These are phyloP conservation scores for Cercospora sp. DNA, from an alignment of 2,329 filamentous ascomycete genomes.

Conservation along the genomic window DNA sequence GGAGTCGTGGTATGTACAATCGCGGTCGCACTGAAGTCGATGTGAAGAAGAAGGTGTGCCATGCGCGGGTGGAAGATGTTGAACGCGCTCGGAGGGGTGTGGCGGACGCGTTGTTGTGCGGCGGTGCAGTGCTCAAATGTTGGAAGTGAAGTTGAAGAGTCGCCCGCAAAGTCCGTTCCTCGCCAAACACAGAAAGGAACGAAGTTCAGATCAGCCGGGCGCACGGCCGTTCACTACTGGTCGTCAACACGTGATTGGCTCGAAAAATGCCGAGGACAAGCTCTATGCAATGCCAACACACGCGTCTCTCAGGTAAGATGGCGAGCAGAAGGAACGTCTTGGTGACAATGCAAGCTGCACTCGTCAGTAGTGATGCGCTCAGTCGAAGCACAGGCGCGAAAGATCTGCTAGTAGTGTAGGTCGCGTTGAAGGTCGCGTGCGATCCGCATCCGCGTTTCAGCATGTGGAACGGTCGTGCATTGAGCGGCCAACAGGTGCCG, in stretches of 20 bases:
- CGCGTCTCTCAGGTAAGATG: neutral
- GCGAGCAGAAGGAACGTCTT: neutral
- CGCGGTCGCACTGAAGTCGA: slow-evolving; percentile 22
- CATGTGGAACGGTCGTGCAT: slow-evolving; percentile 1
- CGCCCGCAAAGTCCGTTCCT: slow-evolving; percentile 6
- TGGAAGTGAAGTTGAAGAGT: slow-evolving; percentile 11
- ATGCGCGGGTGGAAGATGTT: slow-evolving; percentile 14
- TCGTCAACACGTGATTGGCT: slow-evolving; percentile 7
- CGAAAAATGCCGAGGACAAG: neutral
- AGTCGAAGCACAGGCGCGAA: neutral
- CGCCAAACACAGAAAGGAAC: slow-evolving; percentile 6
- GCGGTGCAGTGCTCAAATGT: neutral
- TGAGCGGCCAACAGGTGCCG: neutral
- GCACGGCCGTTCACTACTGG: neutral
- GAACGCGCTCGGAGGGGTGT: neutral
- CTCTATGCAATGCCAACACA: neutral
- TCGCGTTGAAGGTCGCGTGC: slow-evolving; percentile 1
- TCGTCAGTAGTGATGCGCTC: neutral
- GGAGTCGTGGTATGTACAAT: slow-evolving; percentile 20
- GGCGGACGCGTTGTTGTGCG: slow-evolving; percentile 3
- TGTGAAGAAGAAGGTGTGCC: slow-evolving; percentile 19
- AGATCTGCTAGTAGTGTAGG: neutral
- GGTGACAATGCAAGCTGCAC: neutral
- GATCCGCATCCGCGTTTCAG: slow-evolving; percentile 3
- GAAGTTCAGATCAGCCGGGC: slow-evolving; percentile 1